Base-by-base conservation (phyloP, 805 yeast species). In the Cyberlindnera mrakii region DNA sequence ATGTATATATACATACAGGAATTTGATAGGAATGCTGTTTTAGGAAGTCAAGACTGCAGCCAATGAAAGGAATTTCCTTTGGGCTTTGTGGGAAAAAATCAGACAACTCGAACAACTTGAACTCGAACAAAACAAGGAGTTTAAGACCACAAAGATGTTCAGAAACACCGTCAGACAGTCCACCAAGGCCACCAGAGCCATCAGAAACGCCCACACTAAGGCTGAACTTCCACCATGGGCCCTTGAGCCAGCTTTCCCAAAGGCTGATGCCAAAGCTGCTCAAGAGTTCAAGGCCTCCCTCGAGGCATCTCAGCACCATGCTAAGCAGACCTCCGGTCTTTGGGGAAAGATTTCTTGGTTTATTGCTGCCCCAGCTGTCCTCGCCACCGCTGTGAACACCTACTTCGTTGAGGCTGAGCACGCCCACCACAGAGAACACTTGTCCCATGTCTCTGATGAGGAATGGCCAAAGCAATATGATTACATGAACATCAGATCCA, bases 391-490 rank as follows among this genome's bases (percentile, higher is more conserved):
- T 39, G 74, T 82, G 60, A 88, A 88, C 72, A 87, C 93, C 43
- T 81, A 76, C 68, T 78, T 77, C 57, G 74, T 83, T 62, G 99
- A 91, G 74, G 68, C 74, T 59, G 87, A 84, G 67, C 99, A 93
- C 67, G 89, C 93, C 55, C 76, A 82, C 59, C 99, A 93, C 77
- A 80, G 93, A 73, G 76, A 75, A 64, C 93, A 85, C 68, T 70
- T 79, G 59, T 63, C 67, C 40, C 72, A 72, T 57, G 71, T 87
- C 45, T 66, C 88, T 30, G 97, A 90, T 65, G 91, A 83, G 57
- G 95, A 90, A 64, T 86, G 96, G 89, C 97, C 97, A 61, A 71
- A 66, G 49, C 93, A 85, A 69, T 86, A 86, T 74, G 90, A 82
- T 58, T 93, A 79, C 80, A 90, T 84, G 76, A 93, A 93, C 77